These are phyloP conservation scores for Eucalyptus brandiana DNA, from an alignment of 345 rosid species.

Conservation along the genomic window DNA sequence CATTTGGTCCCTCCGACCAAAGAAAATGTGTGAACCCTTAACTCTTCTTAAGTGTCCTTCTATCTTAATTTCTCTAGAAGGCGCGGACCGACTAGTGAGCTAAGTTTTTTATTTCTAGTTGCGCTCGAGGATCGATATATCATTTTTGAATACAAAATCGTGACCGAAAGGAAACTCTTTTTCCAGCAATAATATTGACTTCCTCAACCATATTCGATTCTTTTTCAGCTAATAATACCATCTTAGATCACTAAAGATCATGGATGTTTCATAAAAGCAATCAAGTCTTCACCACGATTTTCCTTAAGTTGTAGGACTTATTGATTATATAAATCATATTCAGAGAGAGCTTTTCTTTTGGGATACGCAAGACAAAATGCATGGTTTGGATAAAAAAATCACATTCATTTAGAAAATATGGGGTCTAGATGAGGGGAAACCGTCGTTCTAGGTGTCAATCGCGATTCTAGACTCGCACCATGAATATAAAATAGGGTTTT, in stretches of 20 bases:
- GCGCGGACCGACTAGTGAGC: neutral
- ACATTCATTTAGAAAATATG: neutral
- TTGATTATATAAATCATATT: neutral
- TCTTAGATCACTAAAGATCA: neutral
- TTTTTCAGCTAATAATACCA: neutral
- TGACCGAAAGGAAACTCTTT: neutral
- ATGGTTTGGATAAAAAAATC: neutral
- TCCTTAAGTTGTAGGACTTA: neutral
- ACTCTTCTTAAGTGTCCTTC: neutral
- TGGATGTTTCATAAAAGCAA: neutral
- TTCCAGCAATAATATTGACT: neutral
- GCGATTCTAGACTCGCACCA: neutral
- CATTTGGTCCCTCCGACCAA: neutral
- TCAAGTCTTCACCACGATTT: neutral
- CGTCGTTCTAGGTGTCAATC: neutral
- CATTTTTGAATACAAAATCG: neutral
- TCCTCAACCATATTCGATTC: neutral
- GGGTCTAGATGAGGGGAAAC: neutral
- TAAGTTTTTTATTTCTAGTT: neutral
- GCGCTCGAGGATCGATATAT: neutral
- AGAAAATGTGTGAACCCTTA: neutral
- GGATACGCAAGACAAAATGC: neutral
- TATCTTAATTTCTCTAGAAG: neutral
- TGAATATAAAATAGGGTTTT: neutral
- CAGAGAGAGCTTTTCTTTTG: neutral